phyloP scores from a whole-genome alignment of 306 rosid species.

The Prunus fruticosa region DNA sequence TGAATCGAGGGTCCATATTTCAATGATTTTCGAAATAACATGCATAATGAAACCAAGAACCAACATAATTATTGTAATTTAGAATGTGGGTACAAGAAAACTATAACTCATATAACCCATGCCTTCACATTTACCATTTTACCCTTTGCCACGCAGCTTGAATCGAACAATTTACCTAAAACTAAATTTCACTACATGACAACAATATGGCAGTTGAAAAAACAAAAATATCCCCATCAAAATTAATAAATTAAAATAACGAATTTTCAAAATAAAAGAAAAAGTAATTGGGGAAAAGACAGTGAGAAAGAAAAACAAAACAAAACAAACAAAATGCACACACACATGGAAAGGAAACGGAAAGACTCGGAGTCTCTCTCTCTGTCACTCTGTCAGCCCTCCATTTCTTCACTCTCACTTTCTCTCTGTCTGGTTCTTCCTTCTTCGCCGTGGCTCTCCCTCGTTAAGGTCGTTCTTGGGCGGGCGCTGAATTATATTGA shows the following conservation, averaged over 20 bases:
- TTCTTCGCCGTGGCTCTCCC: slow-evolving; percentile 22
- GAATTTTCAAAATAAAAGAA: neutral
- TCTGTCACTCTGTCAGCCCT: slow-evolving; percentile 21
- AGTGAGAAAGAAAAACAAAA: neutral
- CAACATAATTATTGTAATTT: too few relatives aligned
- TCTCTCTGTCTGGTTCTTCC: slow-evolving; percentile 7
- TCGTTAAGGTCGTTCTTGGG: slow-evolving; percentile 21
- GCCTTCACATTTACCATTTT: too few relatives aligned
- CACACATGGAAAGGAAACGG: slow-evolving; percentile 42
- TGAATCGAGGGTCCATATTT: too few relatives aligned
- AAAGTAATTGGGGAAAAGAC: neutral
- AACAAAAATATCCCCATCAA: neutral
- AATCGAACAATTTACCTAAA: neutral
- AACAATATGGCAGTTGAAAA: neutral
- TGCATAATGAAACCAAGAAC: too few relatives aligned
- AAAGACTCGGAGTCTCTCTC: slow-evolving; percentile 36
- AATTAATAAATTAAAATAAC: too few relatives aligned
- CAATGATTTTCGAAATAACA: too few relatives aligned
- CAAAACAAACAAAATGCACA: neutral
- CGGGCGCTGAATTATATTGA: slow-evolving; percentile 5
- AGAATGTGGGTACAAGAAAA: too few relatives aligned
- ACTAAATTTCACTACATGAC: neutral
- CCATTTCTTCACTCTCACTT: slow-evolving; percentile 1
- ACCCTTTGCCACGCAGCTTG: too few relatives aligned
- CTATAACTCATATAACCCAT: too few relatives aligned